Percentiles rank a stretch among this genome's conserved stretches.
Evolutionary conservation across 2,329 filamentous ascomycete species (phyloP).

Genomic region (Scorias spongiosa): DNA sequence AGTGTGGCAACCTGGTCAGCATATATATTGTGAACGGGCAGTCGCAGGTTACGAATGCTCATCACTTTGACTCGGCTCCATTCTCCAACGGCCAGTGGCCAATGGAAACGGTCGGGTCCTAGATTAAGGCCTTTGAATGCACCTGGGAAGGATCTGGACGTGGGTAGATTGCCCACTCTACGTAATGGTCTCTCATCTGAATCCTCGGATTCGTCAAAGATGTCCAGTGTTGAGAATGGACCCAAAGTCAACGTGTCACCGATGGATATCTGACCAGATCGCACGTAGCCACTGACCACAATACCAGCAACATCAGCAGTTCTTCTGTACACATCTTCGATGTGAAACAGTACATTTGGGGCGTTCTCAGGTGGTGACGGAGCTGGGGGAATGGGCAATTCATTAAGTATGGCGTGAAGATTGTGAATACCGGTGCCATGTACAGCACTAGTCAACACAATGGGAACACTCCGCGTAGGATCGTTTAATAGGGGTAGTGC

Average conservation of each 20-base stretch:
- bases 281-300: slow-evolving; percentile 74
- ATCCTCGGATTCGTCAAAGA: slow-evolving; percentile 21
- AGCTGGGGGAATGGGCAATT: slow-evolving; percentile 47
- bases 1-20: slow-evolving; percentile 82
- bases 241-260: slow-evolving; percentile 68
- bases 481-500: slow-evolving; percentile 36
- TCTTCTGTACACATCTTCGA: slow-evolving; percentile 78
- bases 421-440: slow-evolving; percentile 69
- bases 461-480: slow-evolving; percentile 49
- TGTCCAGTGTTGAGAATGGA: slow-evolving; percentile 37
- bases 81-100: slow-evolving; percentile 31
- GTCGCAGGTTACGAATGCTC: slow-evolving; percentile 73
- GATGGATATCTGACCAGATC: slow-evolving; percentile 61
- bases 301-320: slow-evolving; percentile 16
- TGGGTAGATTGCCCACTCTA: slow-evolving; percentile 16
- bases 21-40: slow-evolving; percentile 62
- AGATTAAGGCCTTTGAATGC: slow-evolving; percentile 22
- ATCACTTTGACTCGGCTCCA: slow-evolving; percentile 72
- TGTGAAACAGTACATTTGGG: slow-evolving; percentile 56
- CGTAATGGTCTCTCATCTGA: slow-evolving; percentile 17
- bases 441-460: slow-evolving; percentile 75
- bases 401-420: slow-evolving; percentile 65
- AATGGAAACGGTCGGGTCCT: slow-evolving; percentile 8
- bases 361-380: background rate
- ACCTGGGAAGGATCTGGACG: slow-evolving; percentile 33